Evolutionary conservation across 139 green algal genomes (phyloP).

Genomic region (Mesostigma viride): DNA sequence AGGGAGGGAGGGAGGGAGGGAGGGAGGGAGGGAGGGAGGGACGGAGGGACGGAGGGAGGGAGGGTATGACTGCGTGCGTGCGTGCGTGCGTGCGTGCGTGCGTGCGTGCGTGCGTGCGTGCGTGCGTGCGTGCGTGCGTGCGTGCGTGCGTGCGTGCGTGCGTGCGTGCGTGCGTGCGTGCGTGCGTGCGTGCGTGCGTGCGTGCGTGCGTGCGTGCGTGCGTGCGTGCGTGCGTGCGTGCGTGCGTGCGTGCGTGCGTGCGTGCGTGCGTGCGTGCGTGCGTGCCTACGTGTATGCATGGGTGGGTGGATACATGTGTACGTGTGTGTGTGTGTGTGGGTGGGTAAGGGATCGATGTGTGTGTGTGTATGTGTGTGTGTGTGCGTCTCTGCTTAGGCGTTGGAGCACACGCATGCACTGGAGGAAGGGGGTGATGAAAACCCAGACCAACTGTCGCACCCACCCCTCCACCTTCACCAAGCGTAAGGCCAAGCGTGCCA

Average conservation of each 20-base stretch:
- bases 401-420: too few species aligned
- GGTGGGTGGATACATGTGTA: too few species aligned
- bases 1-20: slow-evolving; percentile 16
- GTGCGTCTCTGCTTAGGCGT: too few species aligned
- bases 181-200: slow-evolving; percentile 3
- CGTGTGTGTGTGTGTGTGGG: too few species aligned
- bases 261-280: slow-evolving; percentile 6
- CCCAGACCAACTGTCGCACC: too few species aligned
- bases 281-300: too few species aligned
- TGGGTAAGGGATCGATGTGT: too few species aligned
- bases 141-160: slow-evolving; percentile 8
- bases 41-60: not conserved
- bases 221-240: slow-evolving; percentile 1
- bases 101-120: not conserved
- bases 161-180: slow-evolving; percentile 8
- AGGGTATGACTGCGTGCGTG: too few species aligned
- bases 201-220: not conserved
- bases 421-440: too few species aligned
- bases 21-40: slow-evolving; percentile 10
- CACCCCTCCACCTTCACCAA: too few species aligned
- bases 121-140: slow-evolving; percentile 1
- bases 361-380: too few species aligned
- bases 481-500: too few species aligned
- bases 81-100: slow-evolving; percentile 3
- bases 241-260: slow-evolving; percentile 8